Evolutionary conservation across 2,329 filamentous ascomycete species (phyloP), one percentile per base, ranked within the genome.

Genomic region (Endoconidiophora polonica): DNA sequence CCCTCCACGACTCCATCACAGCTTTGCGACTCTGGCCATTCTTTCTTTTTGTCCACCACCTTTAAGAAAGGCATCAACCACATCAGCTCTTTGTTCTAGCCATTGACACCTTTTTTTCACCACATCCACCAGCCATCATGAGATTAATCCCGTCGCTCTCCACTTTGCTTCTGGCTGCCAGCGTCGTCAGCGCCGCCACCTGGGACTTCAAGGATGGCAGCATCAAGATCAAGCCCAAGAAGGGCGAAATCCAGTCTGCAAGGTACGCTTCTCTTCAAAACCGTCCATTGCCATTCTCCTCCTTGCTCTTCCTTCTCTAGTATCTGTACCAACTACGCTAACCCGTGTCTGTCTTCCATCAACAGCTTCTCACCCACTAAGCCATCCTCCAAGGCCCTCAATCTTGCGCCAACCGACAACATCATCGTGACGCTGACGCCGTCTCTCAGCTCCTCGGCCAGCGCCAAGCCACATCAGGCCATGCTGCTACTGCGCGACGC

Each of bases 381-480:
- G 66, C 54, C 65, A 48, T 76, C 76, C 46, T 66, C 79, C 10
- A 76, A 76, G 47, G 66, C 79, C 10, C 62, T 95, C 40, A 65
- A 71, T 9, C 70, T 96, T 55, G 76, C 78, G 55, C 65, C 72
- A 49, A 64, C 75, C 49, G 87, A 93, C 61, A 78, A 79, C 40
- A 70, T 96, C 60, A 94, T 91, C 69, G 68, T 98, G 57, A 67
- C 79, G 57, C 68, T 98, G 59, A 94, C 86, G 33, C 75, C 86
- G 6, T 82, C 83, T 62, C 86, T 94, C 60, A 80, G 76, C 61
- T 79, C 79, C 65, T 81, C 79, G 58, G 74, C 77, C 44, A 90
- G 87, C 72, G 49, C 14, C 2, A 79, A 84, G 56, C 86, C 91
- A 58, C 91, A 98, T 66, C 91, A 98, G 67, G 87, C 87, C 4